Percentiles rank a stretch among this genome's conserved stretches.
Conservation (phyloP, 441 rosid genomes). For the Corymbia calophylla region DNA sequence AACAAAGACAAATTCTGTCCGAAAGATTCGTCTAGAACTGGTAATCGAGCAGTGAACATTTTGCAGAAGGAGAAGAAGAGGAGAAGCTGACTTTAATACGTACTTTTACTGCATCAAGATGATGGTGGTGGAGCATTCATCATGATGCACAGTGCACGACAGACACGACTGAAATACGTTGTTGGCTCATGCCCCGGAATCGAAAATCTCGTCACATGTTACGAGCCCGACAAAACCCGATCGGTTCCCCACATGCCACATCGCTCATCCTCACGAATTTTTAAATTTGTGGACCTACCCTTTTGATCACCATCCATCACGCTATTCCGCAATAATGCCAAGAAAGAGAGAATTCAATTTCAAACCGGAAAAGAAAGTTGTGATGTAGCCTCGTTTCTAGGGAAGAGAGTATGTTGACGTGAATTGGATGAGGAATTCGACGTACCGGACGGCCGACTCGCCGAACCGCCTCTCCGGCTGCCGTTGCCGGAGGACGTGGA, state of each 20-base stretch:
- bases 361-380: background rate
- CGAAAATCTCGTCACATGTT: background rate
- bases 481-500: slow-evolving; percentile 33
- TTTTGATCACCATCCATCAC: background rate
- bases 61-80: background rate
- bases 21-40: background rate
- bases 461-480: slow-evolving; percentile 25
- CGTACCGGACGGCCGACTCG: slow-evolving; percentile 32
- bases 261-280: background rate
- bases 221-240: background rate
- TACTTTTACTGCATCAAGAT: background rate
- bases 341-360: background rate
- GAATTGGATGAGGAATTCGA: background rate
- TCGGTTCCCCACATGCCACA: slow-evolving; percentile 19
- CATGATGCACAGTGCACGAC: slow-evolving; percentile 5
- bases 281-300: background rate
- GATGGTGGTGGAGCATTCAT: background rate
- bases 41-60: background rate
- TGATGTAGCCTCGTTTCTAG: background rate
- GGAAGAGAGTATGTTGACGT: background rate
- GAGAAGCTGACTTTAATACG: background rate
- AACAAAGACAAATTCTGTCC: background rate
- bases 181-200: background rate
- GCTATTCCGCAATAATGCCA: background rate
- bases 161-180: background rate